Conservation (phyloP, 768 basidiomycete genomes). For the Rhodotorula kratochvilovae region DNA sequence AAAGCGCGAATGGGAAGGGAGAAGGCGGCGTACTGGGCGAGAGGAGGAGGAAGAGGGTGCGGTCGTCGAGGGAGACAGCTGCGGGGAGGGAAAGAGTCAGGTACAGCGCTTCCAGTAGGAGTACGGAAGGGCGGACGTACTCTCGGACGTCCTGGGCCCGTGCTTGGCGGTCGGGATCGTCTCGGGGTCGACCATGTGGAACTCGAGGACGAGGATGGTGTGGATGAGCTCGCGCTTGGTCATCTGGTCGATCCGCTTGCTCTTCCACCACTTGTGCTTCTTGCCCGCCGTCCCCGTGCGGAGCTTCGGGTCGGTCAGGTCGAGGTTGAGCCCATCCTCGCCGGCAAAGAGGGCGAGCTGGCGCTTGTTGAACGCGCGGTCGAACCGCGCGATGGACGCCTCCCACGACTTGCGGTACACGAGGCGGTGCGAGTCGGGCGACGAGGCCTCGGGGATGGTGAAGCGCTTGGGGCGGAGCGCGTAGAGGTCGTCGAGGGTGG, state of each 20-base stretch:
- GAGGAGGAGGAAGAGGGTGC: constrained; percentile 32
- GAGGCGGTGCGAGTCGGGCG: constrained; percentile 19
- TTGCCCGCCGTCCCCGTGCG: constrained; percentile 4
- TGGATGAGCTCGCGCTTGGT: constrained; percentile 26
- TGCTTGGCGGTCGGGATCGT: background rate
- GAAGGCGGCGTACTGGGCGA: constrained; percentile 14
- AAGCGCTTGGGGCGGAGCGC: constrained; percentile 8
- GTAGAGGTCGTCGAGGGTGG: constrained; percentile 9
- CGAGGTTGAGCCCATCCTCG: constrained; percentile 6
- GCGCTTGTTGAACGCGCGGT: constrained; percentile 23
- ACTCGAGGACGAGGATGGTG: constrained; percentile 23
- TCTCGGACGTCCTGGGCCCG: background rate
- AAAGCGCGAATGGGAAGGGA: background rate
- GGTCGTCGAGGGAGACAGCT: constrained; percentile 16
- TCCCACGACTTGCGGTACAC: constrained; percentile 18
- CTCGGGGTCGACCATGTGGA: constrained; percentile 22
- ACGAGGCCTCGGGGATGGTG: constrained; percentile 9
- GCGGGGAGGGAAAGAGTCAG: background rate
- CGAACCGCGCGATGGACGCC: background rate
- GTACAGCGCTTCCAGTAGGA: rapidly evolving
- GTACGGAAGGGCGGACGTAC: background rate
- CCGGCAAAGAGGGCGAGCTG: constrained; percentile 8
- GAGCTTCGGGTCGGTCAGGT: background rate
- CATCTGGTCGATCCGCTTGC: constrained; percentile 29
- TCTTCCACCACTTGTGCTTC: constrained; percentile 20